Conservation (phyloP, 1,139 yeast species). For the Taphrina pruni region DNA sequence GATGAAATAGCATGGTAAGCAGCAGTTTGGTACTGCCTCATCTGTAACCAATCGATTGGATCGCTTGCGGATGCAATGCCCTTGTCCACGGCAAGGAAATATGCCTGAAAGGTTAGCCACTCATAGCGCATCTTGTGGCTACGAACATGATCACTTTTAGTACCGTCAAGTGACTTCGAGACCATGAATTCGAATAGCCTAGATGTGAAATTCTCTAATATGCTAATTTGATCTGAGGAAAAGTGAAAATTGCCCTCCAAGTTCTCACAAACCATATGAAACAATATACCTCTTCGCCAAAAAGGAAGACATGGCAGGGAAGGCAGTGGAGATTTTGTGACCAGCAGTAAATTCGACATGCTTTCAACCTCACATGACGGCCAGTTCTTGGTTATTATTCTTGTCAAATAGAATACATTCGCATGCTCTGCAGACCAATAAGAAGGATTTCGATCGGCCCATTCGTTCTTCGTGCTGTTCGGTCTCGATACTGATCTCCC, state of each 20-base stretch:
- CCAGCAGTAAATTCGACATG: slow-evolving; percentile 15
- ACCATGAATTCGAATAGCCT: slow-evolving; percentile 19
- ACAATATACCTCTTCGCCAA: neutral
- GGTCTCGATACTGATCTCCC: neutral
- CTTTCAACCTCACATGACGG: neutral
- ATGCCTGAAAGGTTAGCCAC: slow-evolving; percentile 1
- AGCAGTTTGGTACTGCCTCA: slow-evolving; percentile 8
- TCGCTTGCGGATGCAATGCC: neutral
- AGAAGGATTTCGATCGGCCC: slow-evolving; percentile 18
- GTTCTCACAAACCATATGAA: neutral
- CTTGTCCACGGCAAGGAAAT: slow-evolving; percentile 20
- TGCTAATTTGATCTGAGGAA: neutral
- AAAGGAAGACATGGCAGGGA: slow-evolving; percentile 7
- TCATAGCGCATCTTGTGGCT: neutral
- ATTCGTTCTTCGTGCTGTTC: slow-evolving; percentile 2
- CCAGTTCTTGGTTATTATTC: slow-evolving; percentile 3
- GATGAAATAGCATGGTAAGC: neutral
- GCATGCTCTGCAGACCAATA: slow-evolving; percentile 13
- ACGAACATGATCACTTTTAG: slow-evolving; percentile 8
- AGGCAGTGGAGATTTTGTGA: slow-evolving; percentile 28
- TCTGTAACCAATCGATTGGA: slow-evolving; percentile 22
- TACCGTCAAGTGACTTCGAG: slow-evolving; percentile 1
- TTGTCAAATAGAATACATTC: neutral
- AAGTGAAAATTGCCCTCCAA: neutral
- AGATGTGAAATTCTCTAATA: slow-evolving; percentile 12